A percentile compares a stretch with the other conserved stretches of the same genome.
phyloP scores from a whole-genome alignment of 2,329 filamentous ascomycete genomes.

The Venturia oleaginea region DNA sequence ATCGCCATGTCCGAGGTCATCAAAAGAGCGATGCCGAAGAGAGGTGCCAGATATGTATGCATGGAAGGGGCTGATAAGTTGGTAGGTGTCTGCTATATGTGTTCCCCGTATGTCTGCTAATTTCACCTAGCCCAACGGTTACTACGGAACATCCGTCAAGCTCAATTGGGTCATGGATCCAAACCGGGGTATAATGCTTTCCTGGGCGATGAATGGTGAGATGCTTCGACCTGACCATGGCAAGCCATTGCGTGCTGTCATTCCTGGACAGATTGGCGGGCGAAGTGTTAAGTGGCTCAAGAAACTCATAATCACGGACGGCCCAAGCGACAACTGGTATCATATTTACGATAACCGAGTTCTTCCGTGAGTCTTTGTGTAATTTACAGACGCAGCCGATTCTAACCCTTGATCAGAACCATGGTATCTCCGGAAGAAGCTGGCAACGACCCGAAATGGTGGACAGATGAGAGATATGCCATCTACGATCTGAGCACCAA shows the following conservation, averaged over 20 bases:
- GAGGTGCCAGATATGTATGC: slow-evolving; percentile 71
- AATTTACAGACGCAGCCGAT: not conserved
- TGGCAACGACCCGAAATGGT: slow-evolving; percentile 63
- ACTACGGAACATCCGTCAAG: slow-evolving; percentile 81
- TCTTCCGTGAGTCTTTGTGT: slow-evolving; percentile 47
- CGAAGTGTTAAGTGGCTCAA: slow-evolving; percentile 91
- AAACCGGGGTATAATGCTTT: slow-evolving; percentile 75
- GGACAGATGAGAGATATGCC: slow-evolving; percentile 83
- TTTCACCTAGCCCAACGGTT: slow-evolving; percentile 59
- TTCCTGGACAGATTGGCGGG: slow-evolving; percentile 86
- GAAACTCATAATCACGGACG: slow-evolving; percentile 65
- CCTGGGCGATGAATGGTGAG: slow-evolving; percentile 87
- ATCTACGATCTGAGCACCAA: slow-evolving; percentile 91
- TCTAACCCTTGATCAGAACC: slow-evolving; percentile 40
- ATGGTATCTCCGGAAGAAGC: slow-evolving; percentile 76
- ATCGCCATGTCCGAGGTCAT: slow-evolving; percentile 66
- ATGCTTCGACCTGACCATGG: slow-evolving; percentile 74
- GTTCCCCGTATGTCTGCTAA: slow-evolving; percentile 15
- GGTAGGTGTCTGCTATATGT: slow-evolving; percentile 27
- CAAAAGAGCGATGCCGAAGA: slow-evolving; percentile 54
- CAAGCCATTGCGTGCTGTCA: slow-evolving; percentile 69
- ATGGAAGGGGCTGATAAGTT: slow-evolving; percentile 86
- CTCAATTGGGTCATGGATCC: slow-evolving; percentile 81
- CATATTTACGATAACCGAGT: slow-evolving; percentile 92
- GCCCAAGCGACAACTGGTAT: slow-evolving; percentile 87